phyloP scores from a whole-genome alignment of 352 stramenopile species.

The Phytophthora syringae region DNA sequence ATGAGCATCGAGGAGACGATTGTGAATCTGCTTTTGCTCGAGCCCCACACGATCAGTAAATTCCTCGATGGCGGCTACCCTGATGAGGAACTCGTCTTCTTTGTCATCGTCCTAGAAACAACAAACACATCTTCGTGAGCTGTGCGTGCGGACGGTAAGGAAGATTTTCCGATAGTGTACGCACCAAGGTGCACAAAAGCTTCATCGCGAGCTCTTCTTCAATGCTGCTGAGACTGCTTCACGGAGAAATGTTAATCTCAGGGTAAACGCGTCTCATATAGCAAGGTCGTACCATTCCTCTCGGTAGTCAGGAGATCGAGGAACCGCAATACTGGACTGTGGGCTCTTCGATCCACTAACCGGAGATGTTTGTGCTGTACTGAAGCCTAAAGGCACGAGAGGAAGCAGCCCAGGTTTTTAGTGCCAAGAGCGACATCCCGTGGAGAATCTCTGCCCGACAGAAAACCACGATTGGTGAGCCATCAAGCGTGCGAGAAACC shows the following conservation, averaged over 20 bases:
- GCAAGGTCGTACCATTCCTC: constrained; percentile 31
- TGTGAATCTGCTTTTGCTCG: constrained; percentile 36
- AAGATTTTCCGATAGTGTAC: background rate
- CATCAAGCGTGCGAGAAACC: too few relatives aligned
- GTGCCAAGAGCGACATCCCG: background rate
- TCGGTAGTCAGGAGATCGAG: constrained; percentile 14
- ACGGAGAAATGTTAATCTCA: background rate
- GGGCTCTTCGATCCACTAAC: background rate
- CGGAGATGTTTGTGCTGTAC: background rate
- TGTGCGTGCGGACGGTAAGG: background rate
- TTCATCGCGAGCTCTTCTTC: constrained; percentile 33
- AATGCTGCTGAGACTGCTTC: constrained; percentile 11
- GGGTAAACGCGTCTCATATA: background rate
- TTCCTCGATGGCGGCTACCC: constrained; percentile 26
- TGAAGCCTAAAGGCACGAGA: background rate
- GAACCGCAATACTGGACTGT: constrained; percentile 6
- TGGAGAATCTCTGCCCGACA: constrained; percentile 7
- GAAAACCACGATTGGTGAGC: constrained; percentile 4
- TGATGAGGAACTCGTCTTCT: constrained; percentile 37
- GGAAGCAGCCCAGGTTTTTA: background rate
- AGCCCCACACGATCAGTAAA: constrained; percentile 29
- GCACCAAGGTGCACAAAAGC: constrained; percentile 28
- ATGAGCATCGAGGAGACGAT: constrained; percentile 44
- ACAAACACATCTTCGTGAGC: background rate
- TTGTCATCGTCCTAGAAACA: constrained; percentile 36